Evolutionary conservation across 2,329 filamentous ascomycete species (phyloP), one percentile per base, ranked within the genome.

Genomic region (Boeremia exigua): DNA sequence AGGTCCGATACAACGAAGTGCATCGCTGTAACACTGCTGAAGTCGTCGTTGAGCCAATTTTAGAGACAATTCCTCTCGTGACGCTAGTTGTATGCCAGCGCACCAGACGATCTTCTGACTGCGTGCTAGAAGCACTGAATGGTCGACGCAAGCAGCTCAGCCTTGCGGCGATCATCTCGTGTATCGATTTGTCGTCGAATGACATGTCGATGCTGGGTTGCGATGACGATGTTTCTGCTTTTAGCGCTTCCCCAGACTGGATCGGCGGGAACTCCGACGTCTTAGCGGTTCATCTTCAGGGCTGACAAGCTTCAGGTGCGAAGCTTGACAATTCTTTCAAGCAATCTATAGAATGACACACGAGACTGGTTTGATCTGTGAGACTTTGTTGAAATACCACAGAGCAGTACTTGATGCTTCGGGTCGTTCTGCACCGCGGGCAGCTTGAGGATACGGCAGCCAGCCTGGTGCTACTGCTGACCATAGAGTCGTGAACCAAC

Each of bases 261-360:
- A 33, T 29, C 39, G 28, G 45, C 33, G 37, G 10, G 4, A 28
- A 25, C 32, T 50, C 38, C 48, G 48, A 15, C 11, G 10, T 23
- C 10, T 32, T 48, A 48, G 51, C 45, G 32, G 51, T 45, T n/a
- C 33, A 54, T 54, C 50, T 14, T 12, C 7, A 43, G 33, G 19
- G 32, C 34, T 40, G 34, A 40, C 15, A 11, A 27, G 33, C 28
- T 10, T 33, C 27, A 34, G 11, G 33, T 12, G 30, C 9, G 29
- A 36, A 34, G 50, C 50, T 53, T 47, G 29, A 28, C n/a, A 19
- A 37, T 30, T 15, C 25, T 3, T 34, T 27, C 17, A 38, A 33
- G 27, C n/a, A n/a, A n/a, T n/a, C n/a, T n/a, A n/a, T n/a, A 36
- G 14, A 17, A 32, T 12, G 14, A 9, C n/a, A 23, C 19, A 23